Percentiles rank a stretch among this genome's conserved stretches.
These are phyloP conservation scores for Globisporangium apiculatum DNA, from an alignment of 352 stramenopile genomes.

Conservation along the genomic window DNA sequence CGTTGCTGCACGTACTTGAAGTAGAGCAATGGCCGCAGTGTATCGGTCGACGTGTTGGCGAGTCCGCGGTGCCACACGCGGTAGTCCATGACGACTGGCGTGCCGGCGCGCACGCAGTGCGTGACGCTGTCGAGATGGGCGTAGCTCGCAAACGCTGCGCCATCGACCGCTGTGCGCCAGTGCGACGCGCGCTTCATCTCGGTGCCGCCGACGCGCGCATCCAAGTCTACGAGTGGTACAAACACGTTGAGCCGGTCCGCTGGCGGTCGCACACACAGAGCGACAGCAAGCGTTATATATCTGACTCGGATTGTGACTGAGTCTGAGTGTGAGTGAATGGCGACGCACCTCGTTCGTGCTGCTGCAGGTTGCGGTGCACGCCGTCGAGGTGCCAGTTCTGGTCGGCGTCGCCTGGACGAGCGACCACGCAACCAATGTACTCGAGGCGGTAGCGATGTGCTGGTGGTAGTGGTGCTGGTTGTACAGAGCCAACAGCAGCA, in stretches of 20 bases:
- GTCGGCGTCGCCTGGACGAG: conserved; percentile 42
- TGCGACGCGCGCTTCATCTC: conserved; percentile 68
- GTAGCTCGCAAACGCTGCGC: conserved; percentile 45
- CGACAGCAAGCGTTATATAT: neutral
- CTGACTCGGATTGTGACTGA: too few relatives aligned
- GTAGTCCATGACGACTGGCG: conserved; percentile 71
- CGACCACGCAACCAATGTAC: conserved; percentile 68
- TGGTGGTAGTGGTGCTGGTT: neutral
- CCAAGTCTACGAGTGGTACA: conserved; percentile 52
- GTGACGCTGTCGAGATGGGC: conserved; percentile 41
- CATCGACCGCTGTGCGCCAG: conserved; percentile 27
- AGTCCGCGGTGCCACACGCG: conserved; percentile 66
- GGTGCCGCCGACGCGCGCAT: conserved; percentile 36
- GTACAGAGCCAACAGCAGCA: conserved; percentile 6
- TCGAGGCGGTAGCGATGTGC: conserved; percentile 27
- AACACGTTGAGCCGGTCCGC: conserved; percentile 75
- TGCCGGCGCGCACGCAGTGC: conserved; percentile 44
- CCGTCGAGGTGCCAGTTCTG: conserved; percentile 83
- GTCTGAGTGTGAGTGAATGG: too few relatives aligned
- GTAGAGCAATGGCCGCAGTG: conserved; percentile 54
- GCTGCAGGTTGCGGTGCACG: conserved; percentile 41
- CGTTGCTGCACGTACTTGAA: conserved; percentile 47
- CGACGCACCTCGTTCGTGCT: conserved; percentile 43
- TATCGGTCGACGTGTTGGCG: conserved; percentile 32
- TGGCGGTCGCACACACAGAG: conserved; percentile 8